A percentile compares a stretch with the other conserved stretches of the same genome.
These are phyloP conservation scores for Thelonectria rubi DNA, from an alignment of 2,329 filamentous ascomycete genomes.

Conservation along the genomic window DNA sequence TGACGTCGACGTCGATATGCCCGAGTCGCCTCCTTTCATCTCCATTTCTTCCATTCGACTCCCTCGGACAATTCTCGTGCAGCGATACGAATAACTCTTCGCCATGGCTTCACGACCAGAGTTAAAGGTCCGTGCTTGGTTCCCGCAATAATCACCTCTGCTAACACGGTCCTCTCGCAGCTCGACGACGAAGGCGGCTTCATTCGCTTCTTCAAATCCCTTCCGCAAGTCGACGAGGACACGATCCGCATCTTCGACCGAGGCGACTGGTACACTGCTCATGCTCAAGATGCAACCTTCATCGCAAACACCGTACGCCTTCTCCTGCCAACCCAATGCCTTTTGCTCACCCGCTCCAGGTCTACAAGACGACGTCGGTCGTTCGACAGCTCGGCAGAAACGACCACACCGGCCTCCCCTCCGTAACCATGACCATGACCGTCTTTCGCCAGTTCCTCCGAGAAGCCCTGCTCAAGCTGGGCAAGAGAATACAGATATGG, in stretches of 20 bases:
- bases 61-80: constrained; percentile 5
- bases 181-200: constrained; percentile 98
- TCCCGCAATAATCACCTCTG: background rate
- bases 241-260: constrained; percentile 93
- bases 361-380: constrained; percentile 98
- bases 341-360: constrained; percentile 55
- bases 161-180: constrained; percentile 52
- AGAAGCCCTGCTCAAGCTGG: constrained; percentile 90
- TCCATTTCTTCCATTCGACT: constrained; percentile 15
- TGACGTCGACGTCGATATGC: constrained; percentile 23
- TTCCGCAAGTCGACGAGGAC: constrained; percentile 74
- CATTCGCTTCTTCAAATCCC: constrained; percentile 93
- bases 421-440: constrained; percentile 93
- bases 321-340: background rate
- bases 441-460: constrained; percentile 96
- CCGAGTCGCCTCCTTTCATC: background rate
- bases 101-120: constrained; percentile 77
- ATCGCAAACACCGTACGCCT: constrained; percentile 76
- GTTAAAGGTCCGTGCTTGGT: constrained; percentile 63
- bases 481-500: constrained; percentile 93
- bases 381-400: constrained; percentile 87
- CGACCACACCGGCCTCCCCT: constrained; percentile 85
- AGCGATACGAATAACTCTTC: constrained; percentile 22
- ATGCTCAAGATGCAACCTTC: constrained; percentile 84
- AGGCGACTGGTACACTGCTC: constrained; percentile 95